Evolutionary conservation across 257 asterid species (phyloP).

Genomic region (Primulina huaijiensis): DNA sequence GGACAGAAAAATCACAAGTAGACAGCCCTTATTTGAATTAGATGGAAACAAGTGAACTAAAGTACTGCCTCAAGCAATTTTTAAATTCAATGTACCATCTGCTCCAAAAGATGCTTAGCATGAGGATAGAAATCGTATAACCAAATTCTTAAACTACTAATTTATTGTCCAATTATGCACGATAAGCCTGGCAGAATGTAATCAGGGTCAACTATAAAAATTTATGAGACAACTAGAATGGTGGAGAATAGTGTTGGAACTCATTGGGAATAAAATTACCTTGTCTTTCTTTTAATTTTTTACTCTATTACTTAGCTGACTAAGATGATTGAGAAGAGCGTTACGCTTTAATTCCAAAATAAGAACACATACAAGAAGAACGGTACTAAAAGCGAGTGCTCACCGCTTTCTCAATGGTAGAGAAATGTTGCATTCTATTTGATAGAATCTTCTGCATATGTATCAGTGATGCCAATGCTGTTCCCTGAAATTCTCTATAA

Average conservation of each 20-base stretch:
- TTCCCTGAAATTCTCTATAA: conserved; percentile 63
- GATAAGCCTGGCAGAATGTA: conserved; percentile 3
- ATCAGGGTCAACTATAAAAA: background rate
- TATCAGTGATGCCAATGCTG: conserved; percentile 83
- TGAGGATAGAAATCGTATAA: background rate
- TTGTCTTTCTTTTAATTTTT: too few relatives aligned
- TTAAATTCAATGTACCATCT: conserved; percentile 2
- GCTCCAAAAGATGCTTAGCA: conserved; percentile 6
- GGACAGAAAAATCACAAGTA: conserved; percentile 3
- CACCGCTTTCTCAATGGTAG: conserved; percentile 81
- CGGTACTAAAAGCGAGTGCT: conserved; percentile 5
- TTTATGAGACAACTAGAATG: conserved; percentile 15
- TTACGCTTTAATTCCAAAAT: conserved; percentile 1
- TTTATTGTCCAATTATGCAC: background rate
- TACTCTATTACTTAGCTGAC: background rate
- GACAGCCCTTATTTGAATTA: background rate
- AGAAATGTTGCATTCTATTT: conserved; percentile 81
- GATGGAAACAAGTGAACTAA: background rate
- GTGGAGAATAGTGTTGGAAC: conserved; percentile 4
- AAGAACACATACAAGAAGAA: conserved; percentile 1
- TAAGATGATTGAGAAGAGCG: background rate
- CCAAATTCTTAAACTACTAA: background rate
- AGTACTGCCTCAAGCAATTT: too few relatives aligned
- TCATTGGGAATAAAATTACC: conserved; percentile 5
- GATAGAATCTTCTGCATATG: conserved; percentile 94